Conservation (phyloP, 192 early-diverging fungal genomes). For the Globomyces pollinis-pini region DNA sequence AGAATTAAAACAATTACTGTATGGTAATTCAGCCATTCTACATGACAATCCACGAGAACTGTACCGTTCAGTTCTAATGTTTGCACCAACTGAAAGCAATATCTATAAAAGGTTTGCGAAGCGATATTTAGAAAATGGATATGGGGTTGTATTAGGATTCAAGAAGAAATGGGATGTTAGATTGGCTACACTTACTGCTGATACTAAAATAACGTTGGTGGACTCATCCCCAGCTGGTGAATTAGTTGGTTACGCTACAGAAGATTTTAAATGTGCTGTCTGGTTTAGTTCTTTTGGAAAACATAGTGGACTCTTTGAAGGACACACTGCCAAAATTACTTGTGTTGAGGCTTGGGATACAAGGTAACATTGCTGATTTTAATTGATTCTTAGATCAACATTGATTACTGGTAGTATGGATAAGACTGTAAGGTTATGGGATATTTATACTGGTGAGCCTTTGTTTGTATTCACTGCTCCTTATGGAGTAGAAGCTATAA, state of each 20-base stretch:
- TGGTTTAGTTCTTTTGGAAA: neutral
- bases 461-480: neutral
- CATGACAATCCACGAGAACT: neutral
- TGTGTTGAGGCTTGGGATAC: no score
- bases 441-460: conserved; percentile 17
- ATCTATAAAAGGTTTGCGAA: neutral
- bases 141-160: neutral
- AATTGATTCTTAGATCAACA: neutral
- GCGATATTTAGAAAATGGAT: neutral
- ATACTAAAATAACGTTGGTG: neutral
- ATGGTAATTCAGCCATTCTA: neutral
- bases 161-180: neutral
- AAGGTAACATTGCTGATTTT: neutral
- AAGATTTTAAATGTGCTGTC: neutral
- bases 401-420: conserved; percentile 95
- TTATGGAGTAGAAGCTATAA: neutral
- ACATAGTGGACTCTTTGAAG: neutral
- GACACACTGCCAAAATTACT: neutral
- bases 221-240: neutral
- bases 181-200: neutral
- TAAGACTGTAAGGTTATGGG: conserved; percentile 77
- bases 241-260: neutral
- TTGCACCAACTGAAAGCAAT: neutral
- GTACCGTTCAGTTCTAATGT: neutral
- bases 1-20: neutral